These are phyloP conservation scores for Coleophoma crateriformis DNA, from an alignment of 2,329 filamentous ascomycete species.

Conservation along the genomic window DNA sequence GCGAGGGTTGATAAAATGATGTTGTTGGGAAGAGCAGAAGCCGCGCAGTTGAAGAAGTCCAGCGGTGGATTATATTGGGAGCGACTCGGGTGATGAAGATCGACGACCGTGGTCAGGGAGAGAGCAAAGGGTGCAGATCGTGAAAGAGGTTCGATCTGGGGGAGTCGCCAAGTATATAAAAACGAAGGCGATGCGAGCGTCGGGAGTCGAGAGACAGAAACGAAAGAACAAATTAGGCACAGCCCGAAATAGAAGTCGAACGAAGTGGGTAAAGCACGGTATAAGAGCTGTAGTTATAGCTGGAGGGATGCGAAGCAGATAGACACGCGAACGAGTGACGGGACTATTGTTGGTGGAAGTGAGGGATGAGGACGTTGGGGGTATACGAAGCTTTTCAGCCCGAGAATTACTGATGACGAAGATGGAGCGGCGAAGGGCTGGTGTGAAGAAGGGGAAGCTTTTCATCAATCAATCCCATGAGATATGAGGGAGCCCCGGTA, in stretches of 20 bases:
- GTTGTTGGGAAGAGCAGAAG: background rate
- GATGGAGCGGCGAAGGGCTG: background rate
- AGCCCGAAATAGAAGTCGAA: no score
- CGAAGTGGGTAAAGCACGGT: no score
- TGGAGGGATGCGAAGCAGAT: background rate
- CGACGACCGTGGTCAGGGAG: background rate
- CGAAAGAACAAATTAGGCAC: no score
- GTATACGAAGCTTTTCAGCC: slow-evolving; percentile 2
- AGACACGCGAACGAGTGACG: slow-evolving; percentile 17
- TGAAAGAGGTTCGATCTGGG: background rate
- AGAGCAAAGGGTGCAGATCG: background rate
- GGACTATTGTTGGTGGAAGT: slow-evolving; percentile 15
- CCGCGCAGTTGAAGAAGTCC: background rate
- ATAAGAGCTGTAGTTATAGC: background rate
- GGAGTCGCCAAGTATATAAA: slow-evolving; percentile 1
- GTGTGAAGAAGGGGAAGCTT: no score
- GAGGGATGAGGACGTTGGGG: slow-evolving; percentile 6
- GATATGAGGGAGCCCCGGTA: no score
- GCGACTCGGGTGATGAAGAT: background rate
- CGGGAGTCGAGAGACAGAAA: no score
- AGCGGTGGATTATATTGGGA: no score
- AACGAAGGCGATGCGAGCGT: background rate
- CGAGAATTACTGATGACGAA: slow-evolving; percentile 4
- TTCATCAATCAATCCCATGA: no score
- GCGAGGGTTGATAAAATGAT: background rate